Conservation (phyloP, 345 rosid species). For the Salix suchowensis region DNA sequence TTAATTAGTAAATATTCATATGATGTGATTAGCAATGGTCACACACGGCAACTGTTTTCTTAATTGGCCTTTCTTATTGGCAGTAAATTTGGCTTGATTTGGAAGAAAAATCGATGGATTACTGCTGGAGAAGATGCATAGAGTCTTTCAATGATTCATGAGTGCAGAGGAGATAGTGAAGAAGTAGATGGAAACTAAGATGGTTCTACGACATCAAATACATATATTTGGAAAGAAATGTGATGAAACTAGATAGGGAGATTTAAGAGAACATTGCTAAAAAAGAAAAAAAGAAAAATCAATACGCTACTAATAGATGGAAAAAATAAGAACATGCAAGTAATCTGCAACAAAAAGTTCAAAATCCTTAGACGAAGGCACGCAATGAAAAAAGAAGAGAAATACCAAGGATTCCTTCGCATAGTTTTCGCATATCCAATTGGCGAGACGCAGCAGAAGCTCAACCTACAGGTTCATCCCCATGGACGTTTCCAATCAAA, state of each 20-base stretch:
- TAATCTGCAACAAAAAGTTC: neutral
- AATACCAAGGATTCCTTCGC: conserved; percentile 69
- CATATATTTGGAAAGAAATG: neutral
- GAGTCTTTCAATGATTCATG: neutral
- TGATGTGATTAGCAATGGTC: neutral
- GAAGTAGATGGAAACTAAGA: neutral
- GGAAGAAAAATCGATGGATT: neutral
- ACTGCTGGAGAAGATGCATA: neutral
- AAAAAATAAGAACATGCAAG: neutral
- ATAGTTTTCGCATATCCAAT: conserved; percentile 91
- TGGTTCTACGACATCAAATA: neutral
- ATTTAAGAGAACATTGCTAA: neutral
- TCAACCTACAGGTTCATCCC: conserved; percentile 96
- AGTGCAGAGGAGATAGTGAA: neutral
- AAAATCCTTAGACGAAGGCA: neutral
- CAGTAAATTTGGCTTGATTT: neutral
- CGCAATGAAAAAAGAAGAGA: conserved; percentile 19
- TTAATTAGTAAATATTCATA: neutral
- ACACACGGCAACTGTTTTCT: neutral
- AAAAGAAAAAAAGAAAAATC: neutral
- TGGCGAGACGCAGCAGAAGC: conserved; percentile 68
- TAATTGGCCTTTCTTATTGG: neutral
- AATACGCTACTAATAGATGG: neutral
- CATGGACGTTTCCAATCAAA: conserved; percentile 81
- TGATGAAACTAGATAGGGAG: neutral